Evolutionary conservation across 2,329 filamentous ascomycete genomes (phyloP), one percentile per base, ranked within the genome.

Genomic region (Alternaria rosae): DNA sequence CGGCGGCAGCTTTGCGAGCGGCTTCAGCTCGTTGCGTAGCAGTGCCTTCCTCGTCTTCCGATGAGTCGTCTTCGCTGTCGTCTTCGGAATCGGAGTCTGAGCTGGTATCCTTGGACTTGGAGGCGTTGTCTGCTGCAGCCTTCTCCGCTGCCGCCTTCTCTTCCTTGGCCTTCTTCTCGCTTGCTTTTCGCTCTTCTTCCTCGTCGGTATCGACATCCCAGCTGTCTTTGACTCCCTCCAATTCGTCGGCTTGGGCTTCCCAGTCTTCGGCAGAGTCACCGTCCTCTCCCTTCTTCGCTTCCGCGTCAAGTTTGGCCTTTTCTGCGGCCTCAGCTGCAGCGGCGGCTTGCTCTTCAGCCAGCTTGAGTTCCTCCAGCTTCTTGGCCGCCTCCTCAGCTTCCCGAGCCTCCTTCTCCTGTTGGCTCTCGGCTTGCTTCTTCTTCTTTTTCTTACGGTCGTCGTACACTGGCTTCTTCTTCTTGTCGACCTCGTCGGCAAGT

Each of bases 191-290:
- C 79, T 85, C 83, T 74, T 81, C 79, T 72, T 93, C 91, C 7
- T 92, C 91, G 51, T 92, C 91, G 3, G 89, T 90, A 57, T 93
- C 91, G 32, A 92, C 93, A 78, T 98, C 94, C 94, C 94, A 98
- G 83, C 91, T 94, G 69, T 97, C 94, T 81, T 97, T 97, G 74
- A 97, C 86, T 62, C 91, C 90, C 15, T 91, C 89, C 25, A 92
- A 88, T 44, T 77, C 88, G 50, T 92, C 91, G 25, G 89, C 91
- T 52, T 92, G 90, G 28, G 89, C 88, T 79, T 97, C 93, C 94
- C 94, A 97, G 79, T 97, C 93, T 35, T 96, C 87, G 17, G 85
- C 77, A 15, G 92, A 90, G 25, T 91, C 79, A 17, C 88, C 88
- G 53, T 87, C 90, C 42, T 86, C 83, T n/a, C 82, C 85, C 62